These are phyloP conservation scores for Jaapia argillacea DNA, from an alignment of 768 basidiomycete genomes.

Conservation along the genomic window DNA sequence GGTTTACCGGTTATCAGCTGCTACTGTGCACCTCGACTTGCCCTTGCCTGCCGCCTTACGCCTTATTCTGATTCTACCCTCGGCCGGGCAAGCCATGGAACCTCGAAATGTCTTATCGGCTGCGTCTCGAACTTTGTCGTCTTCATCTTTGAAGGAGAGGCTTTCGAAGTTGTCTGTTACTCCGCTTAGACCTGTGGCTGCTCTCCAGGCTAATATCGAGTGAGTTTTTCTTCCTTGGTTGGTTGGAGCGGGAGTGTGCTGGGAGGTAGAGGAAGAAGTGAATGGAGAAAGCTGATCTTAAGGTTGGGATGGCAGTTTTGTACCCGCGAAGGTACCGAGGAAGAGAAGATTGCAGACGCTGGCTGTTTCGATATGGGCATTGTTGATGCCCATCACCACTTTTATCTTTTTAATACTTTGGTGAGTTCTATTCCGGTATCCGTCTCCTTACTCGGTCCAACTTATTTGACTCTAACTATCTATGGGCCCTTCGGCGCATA, in stretches of 20 bases:
- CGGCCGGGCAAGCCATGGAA: constrained; percentile 23
- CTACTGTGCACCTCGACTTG: too few species aligned
- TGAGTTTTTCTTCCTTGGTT: constrained; percentile 24
- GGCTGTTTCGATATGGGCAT: constrained; percentile 82
- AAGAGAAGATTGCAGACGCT: constrained; percentile 84
- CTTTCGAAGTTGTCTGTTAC: constrained; percentile 53
- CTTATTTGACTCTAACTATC: background rate
- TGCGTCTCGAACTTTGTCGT: constrained; percentile 44
- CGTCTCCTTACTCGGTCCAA: background rate
- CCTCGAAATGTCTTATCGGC: constrained; percentile 19
- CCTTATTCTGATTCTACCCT: too few species aligned
- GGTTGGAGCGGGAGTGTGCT: background rate
- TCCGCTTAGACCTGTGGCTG: constrained; percentile 51
- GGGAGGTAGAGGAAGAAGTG: background rate
- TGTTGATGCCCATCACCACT: constrained; percentile 59
- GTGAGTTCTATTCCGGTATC: constrained; percentile 33
- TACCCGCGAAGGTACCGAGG: constrained; percentile 77
- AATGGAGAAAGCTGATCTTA: background rate
- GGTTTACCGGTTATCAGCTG: too few species aligned
- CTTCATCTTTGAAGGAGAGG: constrained; percentile 49
- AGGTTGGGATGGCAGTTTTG: constrained; percentile 52
- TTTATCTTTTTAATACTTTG: constrained; percentile 71
- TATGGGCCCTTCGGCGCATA: background rate
- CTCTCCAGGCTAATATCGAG: constrained; percentile 68
- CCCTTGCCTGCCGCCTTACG: too few species aligned